Evolutionary conservation across 129 eudicot species (phyloP).

Genomic region (Saposhnikovia divaricata): DNA sequence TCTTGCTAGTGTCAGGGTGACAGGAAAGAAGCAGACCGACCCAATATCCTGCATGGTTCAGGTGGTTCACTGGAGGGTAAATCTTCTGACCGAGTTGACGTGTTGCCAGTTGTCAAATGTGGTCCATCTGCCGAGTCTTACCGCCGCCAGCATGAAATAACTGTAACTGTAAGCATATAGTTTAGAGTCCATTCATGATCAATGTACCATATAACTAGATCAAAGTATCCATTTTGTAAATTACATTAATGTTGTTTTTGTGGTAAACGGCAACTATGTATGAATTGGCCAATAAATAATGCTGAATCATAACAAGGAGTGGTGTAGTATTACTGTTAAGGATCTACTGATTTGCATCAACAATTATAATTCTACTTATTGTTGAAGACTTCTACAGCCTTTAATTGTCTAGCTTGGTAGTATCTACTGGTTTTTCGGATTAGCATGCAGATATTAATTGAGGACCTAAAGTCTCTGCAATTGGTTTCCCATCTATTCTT

Average conservation of each 20-base stretch:
- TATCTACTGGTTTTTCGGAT: not conserved
- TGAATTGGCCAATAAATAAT: not conserved
- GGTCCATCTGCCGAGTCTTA: constrained; percentile 68
- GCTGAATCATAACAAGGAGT: not conserved
- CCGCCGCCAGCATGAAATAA: constrained; percentile 73
- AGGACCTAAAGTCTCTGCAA: not conserved
- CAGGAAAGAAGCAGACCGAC: constrained; percentile 28
- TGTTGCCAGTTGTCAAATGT: constrained; percentile 28
- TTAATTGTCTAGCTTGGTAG: not conserved
- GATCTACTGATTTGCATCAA: not conserved
- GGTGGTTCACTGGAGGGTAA: constrained; percentile 27
- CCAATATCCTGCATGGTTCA: constrained; percentile 28
- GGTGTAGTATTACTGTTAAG: not conserved
- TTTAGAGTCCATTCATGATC: not conserved
- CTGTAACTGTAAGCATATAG: constrained; percentile 62
- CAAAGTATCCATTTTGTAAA: not conserved
- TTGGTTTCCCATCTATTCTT: not conserved
- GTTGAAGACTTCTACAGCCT: not conserved
- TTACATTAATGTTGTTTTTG: not conserved
- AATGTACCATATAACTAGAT: not conserved
- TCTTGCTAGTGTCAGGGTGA: constrained; percentile 28
- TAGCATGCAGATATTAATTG: not conserved
- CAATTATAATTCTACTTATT: not conserved
- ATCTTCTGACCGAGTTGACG: constrained; percentile 22
- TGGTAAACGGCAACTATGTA: not conserved